Conservation (phyloP, 2,329 filamentous ascomycete genomes). For the Pestalotiopsis sp. region DNA sequence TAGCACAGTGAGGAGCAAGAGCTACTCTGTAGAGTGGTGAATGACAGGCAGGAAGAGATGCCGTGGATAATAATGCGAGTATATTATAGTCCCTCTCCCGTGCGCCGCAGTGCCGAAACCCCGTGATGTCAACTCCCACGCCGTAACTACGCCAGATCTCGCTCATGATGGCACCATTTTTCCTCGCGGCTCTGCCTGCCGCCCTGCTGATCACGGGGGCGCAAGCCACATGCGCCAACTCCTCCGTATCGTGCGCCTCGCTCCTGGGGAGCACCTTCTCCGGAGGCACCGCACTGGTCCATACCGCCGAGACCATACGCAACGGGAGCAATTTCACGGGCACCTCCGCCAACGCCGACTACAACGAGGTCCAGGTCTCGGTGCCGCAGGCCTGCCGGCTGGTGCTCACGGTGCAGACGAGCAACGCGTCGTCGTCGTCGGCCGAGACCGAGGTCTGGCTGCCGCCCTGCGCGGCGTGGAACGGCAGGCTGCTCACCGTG, state of each 20-base stretch:
- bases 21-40: background rate
- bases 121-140: background rate
- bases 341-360: background rate
- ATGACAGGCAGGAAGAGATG: background rate
- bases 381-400: conserved; percentile 8
- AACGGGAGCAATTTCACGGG: background rate
- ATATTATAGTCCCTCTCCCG: background rate
- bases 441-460: conserved; percentile 10
- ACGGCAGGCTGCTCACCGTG: background rate
- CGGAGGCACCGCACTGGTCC: background rate
- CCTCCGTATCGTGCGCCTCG: conserved; percentile 32
- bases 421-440: background rate
- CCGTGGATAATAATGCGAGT: background rate
- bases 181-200: background rate
- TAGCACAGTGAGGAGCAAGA: background rate
- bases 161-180: background rate
- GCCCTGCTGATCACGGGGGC: background rate
- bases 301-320: background rate
- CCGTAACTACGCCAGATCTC: background rate
- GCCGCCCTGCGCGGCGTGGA: background rate
- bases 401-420: background rate
- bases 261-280: conserved; percentile 15
- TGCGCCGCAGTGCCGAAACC: background rate
- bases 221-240: background rate
- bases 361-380: background rate